Evolutionary conservation across 2,329 filamentous ascomycete genomes (phyloP).

Genomic region (Colletotrichum tofieldiae): DNA sequence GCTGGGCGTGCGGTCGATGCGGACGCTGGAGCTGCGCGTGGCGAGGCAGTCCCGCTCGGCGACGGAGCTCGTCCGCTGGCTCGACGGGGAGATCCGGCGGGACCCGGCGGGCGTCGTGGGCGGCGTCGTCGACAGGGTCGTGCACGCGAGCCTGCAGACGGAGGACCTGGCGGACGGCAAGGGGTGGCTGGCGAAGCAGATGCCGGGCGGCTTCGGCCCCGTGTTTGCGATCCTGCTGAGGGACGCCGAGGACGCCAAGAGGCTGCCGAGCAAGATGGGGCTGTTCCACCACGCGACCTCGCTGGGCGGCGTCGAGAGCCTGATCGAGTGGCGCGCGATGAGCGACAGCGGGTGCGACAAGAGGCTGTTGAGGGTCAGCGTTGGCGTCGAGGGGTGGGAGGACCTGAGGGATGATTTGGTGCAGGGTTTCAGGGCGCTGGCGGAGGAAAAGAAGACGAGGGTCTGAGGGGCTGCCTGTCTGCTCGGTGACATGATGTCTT

Average conservation of each 20-base stretch:
- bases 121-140: slow-evolving; percentile 72
- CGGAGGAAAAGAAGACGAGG: slow-evolving; percentile 47
- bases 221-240: slow-evolving; percentile 85
- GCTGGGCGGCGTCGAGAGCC: slow-evolving; percentile 91
- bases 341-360: slow-evolving; percentile 81
- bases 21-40: slow-evolving; percentile 89
- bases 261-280: slow-evolving; percentile 82
- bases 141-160: slow-evolving; percentile 85
- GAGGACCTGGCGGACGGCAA: slow-evolving; percentile 67
- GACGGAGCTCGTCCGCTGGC: slow-evolving; percentile 79
- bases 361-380: slow-evolving; percentile 82
- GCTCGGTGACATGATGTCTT: neutral
- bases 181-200: slow-evolving; percentile 86
- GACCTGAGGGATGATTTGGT: slow-evolving; percentile 85
- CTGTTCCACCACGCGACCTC: slow-evolving; percentile 97
- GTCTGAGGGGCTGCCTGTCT: neutral
- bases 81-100: slow-evolving; percentile 66
- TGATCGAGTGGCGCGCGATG: slow-evolving; percentile 98
- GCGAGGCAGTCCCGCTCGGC: slow-evolving; percentile 82
- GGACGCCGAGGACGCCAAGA: slow-evolving; percentile 72
- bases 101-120: slow-evolving; percentile 59
- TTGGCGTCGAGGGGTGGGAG: slow-evolving; percentile 90
- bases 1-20: slow-evolving; percentile 88
- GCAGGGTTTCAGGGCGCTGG: slow-evolving; percentile 74
- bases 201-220: slow-evolving; percentile 91